Base-by-base conservation (phyloP, 2,329 filamentous ascomycete genomes). In the Hirsutella minnesotensis region DNA sequence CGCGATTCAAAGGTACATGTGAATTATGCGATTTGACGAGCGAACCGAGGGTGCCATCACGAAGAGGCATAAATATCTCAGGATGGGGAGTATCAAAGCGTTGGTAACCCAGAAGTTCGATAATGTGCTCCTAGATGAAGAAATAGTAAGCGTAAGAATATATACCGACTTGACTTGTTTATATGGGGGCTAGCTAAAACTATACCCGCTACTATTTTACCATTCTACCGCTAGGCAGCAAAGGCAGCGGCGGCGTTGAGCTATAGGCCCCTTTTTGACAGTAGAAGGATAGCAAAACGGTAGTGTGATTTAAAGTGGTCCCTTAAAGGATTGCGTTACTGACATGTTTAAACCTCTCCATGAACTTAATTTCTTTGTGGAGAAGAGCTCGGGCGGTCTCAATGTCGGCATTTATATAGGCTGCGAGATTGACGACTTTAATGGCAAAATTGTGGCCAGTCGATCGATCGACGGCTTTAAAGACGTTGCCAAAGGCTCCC, bases 41-140 rank as follows among this genome's bases (percentile, higher is more conserved):
- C 24, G 16, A 22, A 9, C 16, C 16, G 12, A 42, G 18, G 16
- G 13, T 9, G 9, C 41, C 41, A 4, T 33, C 24, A 8, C 35
- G 21, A 9, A 38, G 18, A 12, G 34, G 34, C 41, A 42, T 42
- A 12, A 42, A 42, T n/a, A 42, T 42, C 27, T 42, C 41, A 4
- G 35, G 35, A 5, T 31, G n/a, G 5, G 16, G 24, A n/a, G 35
- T 42, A 21, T 41, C 12, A 19, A 36, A 35, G 40, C 3, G 3
- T 13, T 36, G 31, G 30, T 29, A 8, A 19, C 30, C 40, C 5
- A 36, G 30, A 24, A 27, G 27, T 22, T 36, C 40, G 30, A 41
- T 41, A 20, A 41, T 41, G 13, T 41, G 27, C 9, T 35, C 5
- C 39, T 41, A 16, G n/a, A 22, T 16, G 30, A 34, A 19, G 22